phyloP scores from a whole-genome alignment of 306 rosid species.

The Quercus aquifolioides region DNA sequence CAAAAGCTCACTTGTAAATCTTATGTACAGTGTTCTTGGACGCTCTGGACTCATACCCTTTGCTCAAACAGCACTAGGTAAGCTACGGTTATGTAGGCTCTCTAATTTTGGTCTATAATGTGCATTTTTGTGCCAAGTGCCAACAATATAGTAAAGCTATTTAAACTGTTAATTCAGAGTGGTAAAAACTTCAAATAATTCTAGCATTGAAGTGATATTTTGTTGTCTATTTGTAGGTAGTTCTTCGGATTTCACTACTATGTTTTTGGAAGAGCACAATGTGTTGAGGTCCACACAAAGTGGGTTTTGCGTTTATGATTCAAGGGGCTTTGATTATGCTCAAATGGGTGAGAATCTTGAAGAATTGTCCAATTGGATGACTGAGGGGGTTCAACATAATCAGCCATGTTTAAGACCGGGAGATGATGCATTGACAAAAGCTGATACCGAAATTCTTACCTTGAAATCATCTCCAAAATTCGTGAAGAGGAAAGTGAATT shows the following conservation, averaged over 20 bases:
- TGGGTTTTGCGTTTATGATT: conserved; percentile 44
- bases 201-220: not conserved
- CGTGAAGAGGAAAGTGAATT: conserved; percentile 32
- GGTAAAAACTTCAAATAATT: not conserved
- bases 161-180: not conserved
- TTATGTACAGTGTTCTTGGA: conserved; percentile 42
- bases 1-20: conserved; percentile 41
- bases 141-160: not conserved
- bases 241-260: conserved; percentile 12
- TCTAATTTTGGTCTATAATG: not conserved
- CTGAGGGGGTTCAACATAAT: conserved; percentile 38
- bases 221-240: conserved; percentile 12
- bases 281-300: conserved; percentile 33
- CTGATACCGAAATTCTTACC: conserved; percentile 11
- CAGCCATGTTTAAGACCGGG: conserved; percentile 32
- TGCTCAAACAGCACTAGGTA: conserved; percentile 35
- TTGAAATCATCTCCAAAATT: conserved; percentile 28
- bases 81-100: not conserved
- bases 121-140: not conserved
- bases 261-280: conserved; percentile 42
- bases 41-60: conserved; percentile 45
- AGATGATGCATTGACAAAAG: not conserved
- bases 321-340: conserved; percentile 28
- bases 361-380: conserved; percentile 37
- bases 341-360: conserved; percentile 9